Conservation (phyloP, 192 early-diverging fungal genomes). For the Linnemannia hyalina region DNA sequence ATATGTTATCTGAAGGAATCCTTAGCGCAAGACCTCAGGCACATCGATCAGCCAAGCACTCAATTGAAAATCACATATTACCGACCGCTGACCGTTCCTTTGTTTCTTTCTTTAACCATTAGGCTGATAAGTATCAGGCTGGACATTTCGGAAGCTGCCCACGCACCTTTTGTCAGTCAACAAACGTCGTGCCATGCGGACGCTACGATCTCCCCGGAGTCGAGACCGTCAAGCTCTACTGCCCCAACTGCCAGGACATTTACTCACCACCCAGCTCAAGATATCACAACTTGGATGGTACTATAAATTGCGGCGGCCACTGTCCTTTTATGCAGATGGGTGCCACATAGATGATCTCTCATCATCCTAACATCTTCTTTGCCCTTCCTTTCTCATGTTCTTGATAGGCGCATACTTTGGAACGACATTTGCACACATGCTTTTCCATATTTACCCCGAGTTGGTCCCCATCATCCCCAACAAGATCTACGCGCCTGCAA, state of each 20-base stretch:
- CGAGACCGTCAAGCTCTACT: constrained; percentile 82
- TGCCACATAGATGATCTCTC: constrained; percentile 31
- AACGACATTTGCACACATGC: constrained; percentile 93
- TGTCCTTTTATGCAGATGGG: background rate
- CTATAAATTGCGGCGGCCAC: too few species aligned
- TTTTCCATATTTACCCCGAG: constrained; percentile 90
- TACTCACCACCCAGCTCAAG: constrained; percentile 81
- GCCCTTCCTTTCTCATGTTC: background rate
- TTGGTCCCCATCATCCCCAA: constrained; percentile 68
- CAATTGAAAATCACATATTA: background rate
- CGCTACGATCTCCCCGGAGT: constrained; percentile 75
- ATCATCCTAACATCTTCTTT: background rate
- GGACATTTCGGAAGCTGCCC: constrained; percentile 85
- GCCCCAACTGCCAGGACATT: constrained; percentile 85
- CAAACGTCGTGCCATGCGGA: constrained; percentile 77
- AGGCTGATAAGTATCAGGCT: constrained; percentile 80
- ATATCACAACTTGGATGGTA: constrained; percentile 78
- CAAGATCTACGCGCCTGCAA: constrained; percentile 81
- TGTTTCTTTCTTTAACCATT: background rate
- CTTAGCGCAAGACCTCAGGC: background rate
- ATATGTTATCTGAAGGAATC: background rate
- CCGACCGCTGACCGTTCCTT: background rate
- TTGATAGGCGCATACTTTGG: constrained; percentile 91
- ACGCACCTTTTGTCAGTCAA: constrained; percentile 74
- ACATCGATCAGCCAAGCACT: background rate